Base-by-base conservation (phyloP, 164 flowering plant species). In the Aristolochia contorta region DNA sequence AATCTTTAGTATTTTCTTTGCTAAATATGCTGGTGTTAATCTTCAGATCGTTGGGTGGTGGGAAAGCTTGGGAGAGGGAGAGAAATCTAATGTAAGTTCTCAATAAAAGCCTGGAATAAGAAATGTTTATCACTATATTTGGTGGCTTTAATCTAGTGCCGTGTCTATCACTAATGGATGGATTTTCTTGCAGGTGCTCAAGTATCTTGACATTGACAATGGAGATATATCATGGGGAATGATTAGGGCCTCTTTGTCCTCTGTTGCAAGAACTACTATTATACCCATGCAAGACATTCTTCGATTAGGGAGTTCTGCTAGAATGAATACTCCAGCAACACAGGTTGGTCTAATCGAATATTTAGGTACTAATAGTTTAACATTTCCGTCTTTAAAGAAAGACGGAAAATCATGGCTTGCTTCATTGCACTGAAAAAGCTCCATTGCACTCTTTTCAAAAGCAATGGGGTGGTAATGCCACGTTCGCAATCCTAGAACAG, bases 271-370 rank as follows among this genome's bases (percentile, higher is more conserved):
- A 71, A 90, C 92, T 51, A 73, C 91, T 50, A 70, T 93, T 25
- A 72, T 90, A 63, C 91, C 99, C 6, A 83, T 90, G 91, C 99
- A 93, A 76, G 99, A 93, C 68, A 70, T 93, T 67, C 86, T 93
- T 61, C 74, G 88, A 48, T 72, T 93, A 21, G 96, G 86, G 23
- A 86, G 68, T 75, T 80, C 92, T 66, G 87, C 95, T 15, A 84
- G 99, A 77, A 93, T 93, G 99, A 93, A 93, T 62, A 80, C 74
- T 76, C 99, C 99, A 30, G 96, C 96, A 47, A 93, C 96, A 52
- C 86, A 83, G 96, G 99, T 90, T 70, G 54, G 73, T 47, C 49
- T 58, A 7, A 30, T 9, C 30, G 7, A 27, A 2, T 27, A 27
- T 27, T 27, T 27, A 27, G 30, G 30, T 27, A 27, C 30, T 27